These are phyloP conservation scores for Solanum tacnaense DNA, from an alignment of 257 asterid species.

Conservation along the genomic window DNA sequence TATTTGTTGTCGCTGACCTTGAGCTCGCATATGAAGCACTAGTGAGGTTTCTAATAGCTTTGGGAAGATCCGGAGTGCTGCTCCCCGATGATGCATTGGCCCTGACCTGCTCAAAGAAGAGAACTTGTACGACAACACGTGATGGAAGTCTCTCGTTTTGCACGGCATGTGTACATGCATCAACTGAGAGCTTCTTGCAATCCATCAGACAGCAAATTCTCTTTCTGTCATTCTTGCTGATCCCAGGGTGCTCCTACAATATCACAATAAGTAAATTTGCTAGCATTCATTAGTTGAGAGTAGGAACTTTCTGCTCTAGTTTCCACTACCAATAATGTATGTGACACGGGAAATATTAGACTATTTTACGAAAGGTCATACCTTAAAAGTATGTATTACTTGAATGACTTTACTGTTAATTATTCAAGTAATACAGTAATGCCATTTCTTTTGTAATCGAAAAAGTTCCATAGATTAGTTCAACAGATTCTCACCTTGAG, in stretches of 20 bases:
- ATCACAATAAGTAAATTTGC: background rate
- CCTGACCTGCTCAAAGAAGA: conserved; percentile 49
- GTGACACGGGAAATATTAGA: background rate
- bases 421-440: too few species aligned
- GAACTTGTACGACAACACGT: background rate
- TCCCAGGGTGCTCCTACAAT: conserved; percentile 67
- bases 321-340: background rate
- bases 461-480: background rate
- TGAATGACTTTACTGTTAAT: background rate
- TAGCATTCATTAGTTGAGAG: background rate
- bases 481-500: conserved; percentile 51
- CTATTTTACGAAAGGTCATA: background rate
- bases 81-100: conserved; percentile 83
- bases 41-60: conserved; percentile 66
- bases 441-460: background rate
- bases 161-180: conserved; percentile 85
- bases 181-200: conserved; percentile 87
- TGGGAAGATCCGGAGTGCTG: conserved; percentile 90
- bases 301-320: background rate
- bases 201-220: conserved; percentile 66
- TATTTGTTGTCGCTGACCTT: conserved; percentile 49
- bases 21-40: conserved; percentile 62
- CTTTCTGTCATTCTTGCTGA: conserved; percentile 81
- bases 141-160: conserved; percentile 83
- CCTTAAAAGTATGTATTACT: background rate